A percentile compares a stretch with the other conserved stretches of the same genome.
Conservation (phyloP, 1,139 yeast species). For the Blastobotrys petasosporus region DNA sequence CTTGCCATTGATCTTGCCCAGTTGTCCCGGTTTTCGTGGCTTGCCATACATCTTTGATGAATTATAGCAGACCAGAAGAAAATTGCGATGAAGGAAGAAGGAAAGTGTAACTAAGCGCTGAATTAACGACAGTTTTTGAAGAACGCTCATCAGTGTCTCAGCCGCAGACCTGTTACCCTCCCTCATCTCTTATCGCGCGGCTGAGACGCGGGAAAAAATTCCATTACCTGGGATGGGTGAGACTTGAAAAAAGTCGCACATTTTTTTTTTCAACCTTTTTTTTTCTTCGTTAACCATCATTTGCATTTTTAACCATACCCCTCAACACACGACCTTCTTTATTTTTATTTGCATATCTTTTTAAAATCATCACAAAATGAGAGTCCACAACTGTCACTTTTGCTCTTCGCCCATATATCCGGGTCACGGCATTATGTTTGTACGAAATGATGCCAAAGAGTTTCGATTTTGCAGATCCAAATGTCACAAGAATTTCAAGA, state of each 20-base stretch:
- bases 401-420: conserved; percentile 87
- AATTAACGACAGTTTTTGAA: background rate
- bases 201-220: background rate
- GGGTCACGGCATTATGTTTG: conserved; percentile 96
- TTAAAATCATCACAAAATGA: conserved; percentile 44
- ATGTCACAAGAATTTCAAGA: conserved; percentile 95
- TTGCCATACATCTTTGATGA: too few relatives aligned
- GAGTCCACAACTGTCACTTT: conserved; percentile 92
- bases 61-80: too few relatives aligned
- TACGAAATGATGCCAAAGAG: conserved; percentile 96
- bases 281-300: conserved; percentile 1
- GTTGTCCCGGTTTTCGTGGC: too few relatives aligned
- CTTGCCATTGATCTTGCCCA: too few relatives aligned
- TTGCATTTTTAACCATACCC: background rate
- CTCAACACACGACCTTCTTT: too few relatives aligned
- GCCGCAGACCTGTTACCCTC: background rate
- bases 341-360: background rate
- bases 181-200: background rate
- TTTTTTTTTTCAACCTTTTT: conserved; percentile 1
- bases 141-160: background rate
- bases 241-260: background rate
- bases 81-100: background rate
- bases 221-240: background rate
- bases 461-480: conserved; percentile 96
- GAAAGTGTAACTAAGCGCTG: too few relatives aligned